Conservation (phyloP, 148 eudicot genomes). For the Vaccinium darrowii region DNA sequence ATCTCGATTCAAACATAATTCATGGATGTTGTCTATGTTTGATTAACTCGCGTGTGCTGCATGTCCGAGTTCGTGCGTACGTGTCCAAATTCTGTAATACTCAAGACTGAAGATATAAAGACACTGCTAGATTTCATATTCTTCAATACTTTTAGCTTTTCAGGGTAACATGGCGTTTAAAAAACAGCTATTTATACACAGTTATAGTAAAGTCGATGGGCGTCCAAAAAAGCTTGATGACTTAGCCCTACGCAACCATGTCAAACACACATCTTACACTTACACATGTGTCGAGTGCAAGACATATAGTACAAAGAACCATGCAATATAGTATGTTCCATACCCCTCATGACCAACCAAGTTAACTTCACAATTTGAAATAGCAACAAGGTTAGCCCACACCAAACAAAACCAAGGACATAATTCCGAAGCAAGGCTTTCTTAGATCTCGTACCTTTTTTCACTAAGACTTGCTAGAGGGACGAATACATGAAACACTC, state of each 20-base stretch:
- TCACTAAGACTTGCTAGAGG: background rate
- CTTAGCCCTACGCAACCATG: background rate
- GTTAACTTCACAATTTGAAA: background rate
- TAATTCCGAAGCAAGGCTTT: background rate
- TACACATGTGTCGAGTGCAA: background rate
- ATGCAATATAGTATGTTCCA: background rate
- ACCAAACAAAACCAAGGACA: slow-evolving; percentile 6
- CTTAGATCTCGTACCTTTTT: background rate
- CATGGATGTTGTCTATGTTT: background rate
- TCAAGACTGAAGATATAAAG: background rate
- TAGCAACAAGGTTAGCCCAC: background rate
- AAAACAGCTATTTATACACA: background rate
- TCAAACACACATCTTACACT: background rate
- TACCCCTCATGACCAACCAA: background rate
- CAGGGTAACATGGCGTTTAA: background rate
- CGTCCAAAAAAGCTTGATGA: background rate
- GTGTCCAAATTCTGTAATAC: background rate
- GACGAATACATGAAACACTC: background rate
- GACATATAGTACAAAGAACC: background rate
- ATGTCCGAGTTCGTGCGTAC: background rate
- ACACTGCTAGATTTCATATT: background rate
- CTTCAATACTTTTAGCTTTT: background rate
- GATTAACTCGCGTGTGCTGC: background rate
- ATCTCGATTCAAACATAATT: background rate
- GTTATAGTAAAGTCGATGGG: background rate